Base-by-base conservation (phyloP, 768 basidiomycete genomes). In the Terana coerulea region DNA sequence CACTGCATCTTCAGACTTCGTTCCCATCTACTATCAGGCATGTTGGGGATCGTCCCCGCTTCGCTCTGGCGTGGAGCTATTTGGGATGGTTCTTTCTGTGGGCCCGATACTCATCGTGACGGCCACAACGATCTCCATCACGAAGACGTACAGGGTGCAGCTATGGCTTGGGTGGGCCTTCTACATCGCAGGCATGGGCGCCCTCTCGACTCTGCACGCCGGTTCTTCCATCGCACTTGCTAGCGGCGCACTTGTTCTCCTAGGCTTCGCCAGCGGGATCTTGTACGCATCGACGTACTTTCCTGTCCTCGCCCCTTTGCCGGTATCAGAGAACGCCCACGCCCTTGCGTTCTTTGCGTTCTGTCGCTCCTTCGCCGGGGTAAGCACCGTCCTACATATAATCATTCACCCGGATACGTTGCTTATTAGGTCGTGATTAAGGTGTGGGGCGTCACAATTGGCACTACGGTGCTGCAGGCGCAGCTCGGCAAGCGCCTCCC, bases 361-460 rank as follows among this genome's bases (percentile, higher is more conserved):
- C 59, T 53, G 49, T 11, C 54, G 66, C 2, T 51, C 52, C 10
- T 57, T 57, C 31, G 52, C 56, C 5, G 19, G 26, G 14, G 54
- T 56, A 11, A 48, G 63, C 60, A 14, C 46, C 53, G 7, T 30
- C 6, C 24, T 19, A 14, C 30, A 19, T 22, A 42, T 22, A 34
- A 30, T 35, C 19, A 7, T 33, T 14, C 12, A 12, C 37, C 17
- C 3, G 17, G 7, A n/a, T 8, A 6, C 26, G 7, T 19, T 9
- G 26, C 31, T 28, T 10, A 31, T 8, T 35, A 15, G 19, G 28
- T 43, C 30, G 45, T 10, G 5, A 15, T 7, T 30, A 17, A 69
- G 55, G 61, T 61, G 3, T 63, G 67, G 51, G 69, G 69, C 2
- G 63, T 71, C 41, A 53, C 60, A 3, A 58, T 71, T 34, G 68